Evolutionary conservation across 495 filamentous ascomycete genomes (phyloP), one percentile per base, ranked within the genome.

Genomic region (Hypoxylon intermedium): DNA sequence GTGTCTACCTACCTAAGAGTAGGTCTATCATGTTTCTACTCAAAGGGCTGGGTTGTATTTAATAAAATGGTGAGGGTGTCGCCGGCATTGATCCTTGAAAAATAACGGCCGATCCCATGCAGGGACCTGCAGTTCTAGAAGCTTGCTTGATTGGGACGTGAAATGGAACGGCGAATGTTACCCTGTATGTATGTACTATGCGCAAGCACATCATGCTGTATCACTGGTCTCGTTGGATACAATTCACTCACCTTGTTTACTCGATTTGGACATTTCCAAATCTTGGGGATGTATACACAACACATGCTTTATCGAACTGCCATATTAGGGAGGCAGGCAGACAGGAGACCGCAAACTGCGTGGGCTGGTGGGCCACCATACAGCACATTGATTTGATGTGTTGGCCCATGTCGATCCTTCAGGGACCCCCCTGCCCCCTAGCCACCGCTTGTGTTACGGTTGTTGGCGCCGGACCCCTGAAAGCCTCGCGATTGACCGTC

Each of bases 341-440:
- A n/a, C n/a, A n/a, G 21, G 13, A 59, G 20, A 52, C 51, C 33
- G 31, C 44, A 38, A 58, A 58, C 13, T 9, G 6, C n/a, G 23
- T 30, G 31, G 9, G 31, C 30, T n/a, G n/a, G n/a, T n/a, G n/a
- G n/a, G n/a, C n/a, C n/a, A n/a, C n/a, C n/a, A n/a, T n/a, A n/a
- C n/a, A n/a, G n/a, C n/a, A n/a, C n/a, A n/a, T n/a, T n/a, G n/a
- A n/a, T n/a, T 58, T 15, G 18, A 24, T n/a, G n/a, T n/a, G 24
- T 37, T n/a, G 52, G 51, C 46, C 62, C 55, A 47, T 38, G 55
- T 58, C 42, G 34, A 60, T 60, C 57, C 57, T 21, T 40, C 26
- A 41, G 34, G n/a, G 6, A n/a, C n/a, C n/a, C n/a, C n/a, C n/a
- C n/a, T n/a, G n/a, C n/a, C n/a, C n/a, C 31, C 41, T 38, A 44